These are phyloP conservation scores for Phoma herbarum DNA, from an alignment of 2,329 filamentous ascomycete genomes.

Conservation along the genomic window DNA sequence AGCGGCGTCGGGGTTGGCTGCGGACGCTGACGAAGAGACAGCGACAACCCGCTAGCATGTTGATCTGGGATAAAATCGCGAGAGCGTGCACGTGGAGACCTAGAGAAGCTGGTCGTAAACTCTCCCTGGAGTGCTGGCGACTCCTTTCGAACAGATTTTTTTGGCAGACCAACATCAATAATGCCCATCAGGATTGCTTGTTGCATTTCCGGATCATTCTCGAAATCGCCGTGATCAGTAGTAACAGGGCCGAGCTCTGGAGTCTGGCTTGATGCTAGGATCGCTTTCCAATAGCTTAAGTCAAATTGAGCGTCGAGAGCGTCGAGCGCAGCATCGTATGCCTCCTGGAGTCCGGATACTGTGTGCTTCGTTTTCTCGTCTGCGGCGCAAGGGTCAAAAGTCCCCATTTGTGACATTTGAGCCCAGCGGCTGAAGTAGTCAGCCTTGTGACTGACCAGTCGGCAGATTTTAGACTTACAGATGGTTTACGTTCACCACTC, in stretches of 20 bases:
- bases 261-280: slow-evolving; percentile 1
- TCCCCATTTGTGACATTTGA: slow-evolving; percentile 18
- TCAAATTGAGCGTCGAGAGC: slow-evolving; percentile 5
- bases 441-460: neutral
- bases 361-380: slow-evolving; percentile 3
- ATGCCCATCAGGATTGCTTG: slow-evolving; percentile 1
- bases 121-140: neutral
- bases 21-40: neutral
- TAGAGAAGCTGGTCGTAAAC: neutral
- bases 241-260: neutral
- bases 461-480: neutral
- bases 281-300: slow-evolving; percentile 26
- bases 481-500: neutral
- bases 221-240: neutral
- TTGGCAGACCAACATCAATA: neutral
- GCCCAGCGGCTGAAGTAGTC: slow-evolving; percentile 35
- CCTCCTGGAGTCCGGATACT: slow-evolving; percentile 23
- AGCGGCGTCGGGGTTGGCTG: neutral
- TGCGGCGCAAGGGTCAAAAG: slow-evolving; percentile 25
- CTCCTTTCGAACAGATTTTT: neutral
- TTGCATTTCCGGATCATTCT: slow-evolving; percentile 5
- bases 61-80: neutral
- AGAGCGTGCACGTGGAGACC: neutral
- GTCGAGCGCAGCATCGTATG: slow-evolving; percentile 17
- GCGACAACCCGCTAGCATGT: neutral